These are phyloP conservation scores for Beauveria sp. DNA, from an alignment of 2,329 filamentous ascomycete genomes.

Conservation along the genomic window DNA sequence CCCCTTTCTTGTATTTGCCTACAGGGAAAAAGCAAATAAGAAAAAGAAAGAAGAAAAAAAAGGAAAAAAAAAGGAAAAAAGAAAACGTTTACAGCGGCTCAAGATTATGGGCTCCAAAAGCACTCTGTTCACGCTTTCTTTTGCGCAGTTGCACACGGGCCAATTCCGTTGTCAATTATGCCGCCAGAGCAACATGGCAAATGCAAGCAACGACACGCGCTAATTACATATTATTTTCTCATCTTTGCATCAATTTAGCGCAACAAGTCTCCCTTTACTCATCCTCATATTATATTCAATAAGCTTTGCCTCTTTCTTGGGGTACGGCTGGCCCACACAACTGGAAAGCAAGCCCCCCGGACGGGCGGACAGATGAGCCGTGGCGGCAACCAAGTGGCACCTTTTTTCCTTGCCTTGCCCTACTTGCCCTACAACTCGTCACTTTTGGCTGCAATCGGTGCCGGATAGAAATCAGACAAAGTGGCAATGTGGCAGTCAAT, in stretches of 20 bases:
- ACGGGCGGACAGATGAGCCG: conserved; percentile 12
- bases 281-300: background rate
- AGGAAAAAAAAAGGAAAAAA: background rate
- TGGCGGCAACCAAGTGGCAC: conserved; percentile 9
- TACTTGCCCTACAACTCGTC: background rate
- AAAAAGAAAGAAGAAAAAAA: too few species aligned
- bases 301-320: background rate
- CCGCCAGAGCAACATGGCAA: background rate
- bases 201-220: background rate
- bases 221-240: background rate
- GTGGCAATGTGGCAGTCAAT: background rate
- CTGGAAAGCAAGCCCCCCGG: background rate
- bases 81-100: background rate
- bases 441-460: background rate
- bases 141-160: background rate
- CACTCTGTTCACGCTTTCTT: background rate
- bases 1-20: background rate
- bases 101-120: background rate
- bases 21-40: too few species aligned
- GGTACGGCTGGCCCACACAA: conserved; percentile 1
- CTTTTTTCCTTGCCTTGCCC: background rate
- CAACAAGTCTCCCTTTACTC: background rate
- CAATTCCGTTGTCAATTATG: background rate
- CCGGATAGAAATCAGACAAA: background rate
- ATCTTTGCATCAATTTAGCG: background rate